Evolutionary conservation across 495 filamentous ascomycete species (phyloP).

Genomic region (Penicilliopsis zonata): DNA sequence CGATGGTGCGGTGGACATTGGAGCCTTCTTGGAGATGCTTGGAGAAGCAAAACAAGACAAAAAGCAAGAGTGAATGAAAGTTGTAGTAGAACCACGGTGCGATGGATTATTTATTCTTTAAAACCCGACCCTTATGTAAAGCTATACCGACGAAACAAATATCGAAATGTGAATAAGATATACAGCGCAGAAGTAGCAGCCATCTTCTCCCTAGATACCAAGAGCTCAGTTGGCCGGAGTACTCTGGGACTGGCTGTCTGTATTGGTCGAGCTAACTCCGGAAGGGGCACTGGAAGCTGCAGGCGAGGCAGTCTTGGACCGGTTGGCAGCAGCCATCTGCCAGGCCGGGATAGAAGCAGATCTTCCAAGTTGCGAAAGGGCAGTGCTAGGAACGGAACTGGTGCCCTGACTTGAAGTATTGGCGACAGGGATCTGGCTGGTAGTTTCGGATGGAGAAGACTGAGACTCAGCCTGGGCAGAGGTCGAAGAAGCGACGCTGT

Average conservation of each 20-base stretch:
- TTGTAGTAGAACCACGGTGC: neutral
- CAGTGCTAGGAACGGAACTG: conserved; percentile 14
- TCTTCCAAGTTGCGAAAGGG: conserved; percentile 31
- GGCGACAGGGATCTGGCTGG: conserved; percentile 20
- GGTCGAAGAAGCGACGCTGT: conserved; percentile 19
- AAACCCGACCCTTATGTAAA: too few relatives aligned
- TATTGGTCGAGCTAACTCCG: conserved; percentile 8
- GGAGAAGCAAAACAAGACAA: neutral
- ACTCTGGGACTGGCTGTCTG: conserved; percentile 16
- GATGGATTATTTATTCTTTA: too few relatives aligned
- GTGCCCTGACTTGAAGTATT: conserved; percentile 23
- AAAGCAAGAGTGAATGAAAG: neutral
- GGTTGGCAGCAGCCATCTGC: conserved; percentile 70
- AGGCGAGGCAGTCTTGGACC: conserved; percentile 33
- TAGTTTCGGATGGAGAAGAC: conserved; percentile 19
- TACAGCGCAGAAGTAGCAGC: too few relatives aligned
- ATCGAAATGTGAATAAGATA: too few relatives aligned
- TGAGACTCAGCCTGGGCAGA: conserved; percentile 21
- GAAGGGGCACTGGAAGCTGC: conserved; percentile 11
- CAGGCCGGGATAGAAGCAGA: conserved; percentile 76
- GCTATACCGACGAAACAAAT: too few relatives aligned
- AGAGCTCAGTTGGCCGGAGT: conserved; percentile 21
- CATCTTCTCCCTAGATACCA: too few relatives aligned
- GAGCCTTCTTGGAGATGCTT: neutral
- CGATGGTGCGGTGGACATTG: neutral